Percentiles rank a stretch among this genome's conserved stretches.
Evolutionary conservation across 768 basidiomycete genomes (phyloP).

Genomic region (Mycena galericulata): DNA sequence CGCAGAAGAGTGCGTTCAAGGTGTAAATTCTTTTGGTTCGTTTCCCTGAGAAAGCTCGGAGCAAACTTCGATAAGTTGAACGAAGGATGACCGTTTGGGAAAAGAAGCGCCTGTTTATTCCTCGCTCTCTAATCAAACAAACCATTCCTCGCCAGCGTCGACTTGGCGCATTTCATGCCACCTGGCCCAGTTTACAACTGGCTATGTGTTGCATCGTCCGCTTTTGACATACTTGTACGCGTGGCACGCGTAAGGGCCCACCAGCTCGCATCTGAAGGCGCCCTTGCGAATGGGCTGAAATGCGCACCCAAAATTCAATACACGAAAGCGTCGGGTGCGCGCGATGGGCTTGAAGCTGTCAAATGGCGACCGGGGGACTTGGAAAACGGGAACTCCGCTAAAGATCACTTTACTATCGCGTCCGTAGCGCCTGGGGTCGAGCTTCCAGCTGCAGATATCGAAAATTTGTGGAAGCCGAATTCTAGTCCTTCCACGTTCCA

Average conservation of each 20-base stretch:
- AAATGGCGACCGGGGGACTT: neutral
- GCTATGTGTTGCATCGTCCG: slow-evolving; percentile 73
- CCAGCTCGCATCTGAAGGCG: slow-evolving; percentile 46
- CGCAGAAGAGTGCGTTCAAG: no score
- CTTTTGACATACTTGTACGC: slow-evolving; percentile 70
- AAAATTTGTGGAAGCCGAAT: neutral
- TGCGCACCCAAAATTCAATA: neutral
- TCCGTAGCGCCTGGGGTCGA: neutral
- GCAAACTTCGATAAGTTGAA: no score
- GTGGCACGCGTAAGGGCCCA: slow-evolving; percentile 69
- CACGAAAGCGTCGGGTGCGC: neutral
- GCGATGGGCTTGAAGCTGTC: neutral
- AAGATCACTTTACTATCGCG: neutral
- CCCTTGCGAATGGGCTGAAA: slow-evolving; percentile 29
- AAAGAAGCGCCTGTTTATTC: no score
- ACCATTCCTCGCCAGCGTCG: no score
- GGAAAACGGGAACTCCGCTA: neutral
- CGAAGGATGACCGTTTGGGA: no score
- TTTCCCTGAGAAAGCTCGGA: no score
- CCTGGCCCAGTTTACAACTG: slow-evolving; percentile 79
- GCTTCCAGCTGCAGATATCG: neutral
- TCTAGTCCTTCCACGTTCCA: neutral
- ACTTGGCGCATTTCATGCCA: slow-evolving; percentile 60
- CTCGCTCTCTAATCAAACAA: no score
- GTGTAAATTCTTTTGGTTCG: no score